phyloP scores from a whole-genome alignment of 805 yeast genomes.

The Peterozyma toletana region DNA sequence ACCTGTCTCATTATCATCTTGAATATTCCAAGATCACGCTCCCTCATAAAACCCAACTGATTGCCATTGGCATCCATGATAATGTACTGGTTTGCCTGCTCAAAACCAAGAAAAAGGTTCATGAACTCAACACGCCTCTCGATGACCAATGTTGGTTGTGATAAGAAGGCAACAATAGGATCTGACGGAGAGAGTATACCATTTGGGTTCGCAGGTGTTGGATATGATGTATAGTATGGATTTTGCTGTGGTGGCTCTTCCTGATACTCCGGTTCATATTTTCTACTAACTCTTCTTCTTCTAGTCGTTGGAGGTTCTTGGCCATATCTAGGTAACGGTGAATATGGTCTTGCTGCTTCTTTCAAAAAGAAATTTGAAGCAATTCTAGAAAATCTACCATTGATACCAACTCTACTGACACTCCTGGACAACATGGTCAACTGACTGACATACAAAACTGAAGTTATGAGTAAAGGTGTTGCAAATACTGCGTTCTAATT shows the following conservation, averaged over 20 bases:
- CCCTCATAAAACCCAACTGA: conserved; percentile 74
- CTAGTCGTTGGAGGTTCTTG: not conserved
- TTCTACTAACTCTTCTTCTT: not conserved
- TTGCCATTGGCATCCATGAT: conserved; percentile 70
- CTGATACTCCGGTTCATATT: not conserved
- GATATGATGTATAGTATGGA: not conserved
- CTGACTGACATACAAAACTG: no score
- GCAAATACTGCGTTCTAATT: no score
- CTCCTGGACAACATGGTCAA: no score
- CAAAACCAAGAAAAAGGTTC: conserved; percentile 84
- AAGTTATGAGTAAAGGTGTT: no score
- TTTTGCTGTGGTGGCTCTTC: conserved; percentile 1
- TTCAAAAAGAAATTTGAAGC: not conserved
- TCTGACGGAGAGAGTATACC: conserved; percentile 51
- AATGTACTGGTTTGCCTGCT: conserved; percentile 78
- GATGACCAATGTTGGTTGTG: conserved; percentile 78
- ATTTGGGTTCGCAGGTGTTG: conserved; percentile 27
- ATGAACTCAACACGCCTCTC: conserved; percentile 85
- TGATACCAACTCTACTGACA: no score
- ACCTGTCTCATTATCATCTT: conserved; percentile 77
- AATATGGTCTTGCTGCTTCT: not conserved
- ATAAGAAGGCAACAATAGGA: conserved; percentile 53
- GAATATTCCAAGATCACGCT: conserved; percentile 64
- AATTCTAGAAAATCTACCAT: not conserved
- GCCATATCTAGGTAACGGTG: conserved; percentile 2